These are phyloP conservation scores for Colletotrichum shisoi DNA, from an alignment of 2,329 filamentous ascomycete species.

Conservation along the genomic window DNA sequence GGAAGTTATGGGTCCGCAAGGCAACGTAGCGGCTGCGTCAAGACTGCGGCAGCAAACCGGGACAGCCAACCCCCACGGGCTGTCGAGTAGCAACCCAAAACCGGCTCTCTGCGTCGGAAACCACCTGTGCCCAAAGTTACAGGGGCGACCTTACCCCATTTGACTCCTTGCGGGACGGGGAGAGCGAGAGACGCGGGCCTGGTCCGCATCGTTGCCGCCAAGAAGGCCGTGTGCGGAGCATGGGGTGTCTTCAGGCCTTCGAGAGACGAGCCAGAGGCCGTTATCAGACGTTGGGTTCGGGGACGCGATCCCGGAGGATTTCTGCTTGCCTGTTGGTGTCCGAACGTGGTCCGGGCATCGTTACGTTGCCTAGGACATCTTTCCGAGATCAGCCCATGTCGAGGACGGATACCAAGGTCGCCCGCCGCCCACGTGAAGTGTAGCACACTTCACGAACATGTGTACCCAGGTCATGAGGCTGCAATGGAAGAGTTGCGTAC, in stretches of 20 bases:
- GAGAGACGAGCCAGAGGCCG: background rate
- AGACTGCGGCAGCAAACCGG: no score
- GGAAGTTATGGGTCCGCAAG: background rate
- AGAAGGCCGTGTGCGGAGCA: background rate
- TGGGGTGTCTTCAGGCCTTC: background rate
- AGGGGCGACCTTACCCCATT: background rate
- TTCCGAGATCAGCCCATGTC: background rate
- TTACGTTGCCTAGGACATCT: background rate
- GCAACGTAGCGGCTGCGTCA: no score
- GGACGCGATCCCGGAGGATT: background rate
- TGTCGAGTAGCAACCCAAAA: background rate
- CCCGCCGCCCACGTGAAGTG: no score
- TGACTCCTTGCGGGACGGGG: background rate
- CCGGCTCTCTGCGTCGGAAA: no score
- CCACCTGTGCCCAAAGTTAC: background rate
- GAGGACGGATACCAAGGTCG: background rate
- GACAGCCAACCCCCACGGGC: no score
- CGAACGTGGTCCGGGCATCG: background rate
- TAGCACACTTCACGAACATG: background rate
- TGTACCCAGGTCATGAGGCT: background rate
- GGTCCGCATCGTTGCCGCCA: background rate
- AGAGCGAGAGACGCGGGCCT: background rate
- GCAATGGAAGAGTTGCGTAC: background rate
- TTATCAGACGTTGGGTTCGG: background rate
- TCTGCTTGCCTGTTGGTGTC: background rate